Conservation (phyloP, 2,329 filamentous ascomycete genomes). For the Curvularia spicifera region DNA sequence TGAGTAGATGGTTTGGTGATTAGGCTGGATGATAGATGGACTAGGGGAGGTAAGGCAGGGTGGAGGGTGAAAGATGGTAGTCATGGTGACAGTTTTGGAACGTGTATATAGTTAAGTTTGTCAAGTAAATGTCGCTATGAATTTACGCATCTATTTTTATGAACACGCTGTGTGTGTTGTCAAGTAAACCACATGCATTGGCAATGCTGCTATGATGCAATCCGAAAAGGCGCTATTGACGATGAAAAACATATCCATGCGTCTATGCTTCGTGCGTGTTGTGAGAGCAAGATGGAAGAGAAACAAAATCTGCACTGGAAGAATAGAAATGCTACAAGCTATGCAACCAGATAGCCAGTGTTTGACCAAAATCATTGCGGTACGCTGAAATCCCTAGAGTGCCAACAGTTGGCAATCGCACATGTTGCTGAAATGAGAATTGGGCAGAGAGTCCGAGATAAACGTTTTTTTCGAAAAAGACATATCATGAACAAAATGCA, state of each 20-base stretch:
- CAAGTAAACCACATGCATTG: too few species aligned
- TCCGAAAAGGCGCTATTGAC: neutral
- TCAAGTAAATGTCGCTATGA: constrained; percentile 1
- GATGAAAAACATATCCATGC: neutral
- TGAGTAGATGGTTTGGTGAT: neutral
- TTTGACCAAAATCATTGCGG: constrained; percentile 9
- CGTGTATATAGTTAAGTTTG: constrained; percentile 7
- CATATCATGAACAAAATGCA: constrained; percentile 27
- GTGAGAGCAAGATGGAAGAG: neutral
- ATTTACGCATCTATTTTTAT: neutral
- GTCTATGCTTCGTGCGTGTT: neutral
- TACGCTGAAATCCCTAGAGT: constrained; percentile 4
- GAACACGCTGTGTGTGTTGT: neutral
- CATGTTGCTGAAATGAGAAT: neutral
- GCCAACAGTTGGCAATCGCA: constrained; percentile 7
- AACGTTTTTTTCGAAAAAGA: constrained; percentile 11
- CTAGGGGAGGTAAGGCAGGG: neutral
- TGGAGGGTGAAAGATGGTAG: neutral
- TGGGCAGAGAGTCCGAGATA: neutral
- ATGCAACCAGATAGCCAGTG: neutral
- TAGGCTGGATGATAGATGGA: neutral
- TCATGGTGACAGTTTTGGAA: neutral
- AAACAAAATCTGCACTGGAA: neutral
- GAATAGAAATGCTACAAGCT: constrained; percentile 3
- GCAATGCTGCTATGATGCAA: neutral